Evolutionary conservation across 1,284 basidiomycete species (phyloP), one percentile per base, ranked within the genome.

Genomic region (Somion occarium): DNA sequence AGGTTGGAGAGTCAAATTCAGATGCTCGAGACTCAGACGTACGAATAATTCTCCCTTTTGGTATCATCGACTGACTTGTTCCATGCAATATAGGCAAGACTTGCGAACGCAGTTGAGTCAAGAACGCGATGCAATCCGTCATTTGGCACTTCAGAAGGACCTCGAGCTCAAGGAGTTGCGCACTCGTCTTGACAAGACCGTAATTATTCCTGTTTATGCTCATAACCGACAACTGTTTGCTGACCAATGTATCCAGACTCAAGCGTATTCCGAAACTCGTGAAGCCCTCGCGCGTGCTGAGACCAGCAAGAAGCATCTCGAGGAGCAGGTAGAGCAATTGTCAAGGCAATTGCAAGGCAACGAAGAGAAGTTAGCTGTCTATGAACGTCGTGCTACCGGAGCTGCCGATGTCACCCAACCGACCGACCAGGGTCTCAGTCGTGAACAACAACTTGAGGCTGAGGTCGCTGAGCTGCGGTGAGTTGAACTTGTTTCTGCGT

Each of bases 381-480:
- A 93, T 59, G 92, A 95, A 64, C 81, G 91, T 20, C 76, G 88
- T 44, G 63, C 81, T 0, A 66, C 68, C 46, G 59, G 67, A 11
- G 59, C 62, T 15, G 61, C 61, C 38, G 69, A 69, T 30, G 57
- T 68, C 15, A 56, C 64, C 2, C 57, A 59, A 12, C 61, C 65
- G 24, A 59, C 64, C 15, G 73, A 77, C 51, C 73, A 75, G 54
- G 76, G 73, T 53, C 60, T 82, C 47, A 81, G 74, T 44, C 78
- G 75, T 23, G 91, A 93, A 61, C 86, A 91, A 61, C 87, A 91
- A 61, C 76, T 95, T 3, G 85, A 93, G 67, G 77, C 83, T 19
- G 90, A 94, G 63, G 82, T 95, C 23, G 91, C 91, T 3, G 90
- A 93, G 49, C 75, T 93, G 26, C 77, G 88, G 87, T 90, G 52